These are phyloP conservation scores for Candida anglica DNA, from an alignment of 805 yeast genomes.

Conservation along the genomic window DNA sequence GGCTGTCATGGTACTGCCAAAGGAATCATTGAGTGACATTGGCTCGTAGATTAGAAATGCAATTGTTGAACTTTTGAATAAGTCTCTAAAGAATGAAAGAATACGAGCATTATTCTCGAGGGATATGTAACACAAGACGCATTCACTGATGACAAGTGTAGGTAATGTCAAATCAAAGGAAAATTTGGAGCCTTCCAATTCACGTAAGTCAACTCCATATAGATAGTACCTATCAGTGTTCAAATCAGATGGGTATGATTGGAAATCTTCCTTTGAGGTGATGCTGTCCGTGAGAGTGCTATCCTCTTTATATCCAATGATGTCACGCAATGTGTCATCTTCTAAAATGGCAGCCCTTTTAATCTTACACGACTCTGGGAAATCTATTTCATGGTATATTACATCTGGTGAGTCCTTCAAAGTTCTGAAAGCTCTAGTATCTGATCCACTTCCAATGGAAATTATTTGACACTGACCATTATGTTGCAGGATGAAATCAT, in stretches of 20 bases:
- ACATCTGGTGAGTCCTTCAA: slow-evolving; percentile 30
- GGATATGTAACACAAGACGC: slow-evolving; percentile 68
- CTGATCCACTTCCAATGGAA: slow-evolving; percentile 81
- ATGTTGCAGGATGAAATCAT: slow-evolving; percentile 33
- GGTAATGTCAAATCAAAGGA: slow-evolving; percentile 38
- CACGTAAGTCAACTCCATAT: slow-evolving; percentile 52
- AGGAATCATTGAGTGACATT: slow-evolving; percentile 55
- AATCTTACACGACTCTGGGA: slow-evolving; percentile 46
- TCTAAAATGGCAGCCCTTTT: slow-evolving; percentile 48
- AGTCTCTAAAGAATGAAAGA: slow-evolving; percentile 36
- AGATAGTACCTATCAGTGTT: slow-evolving; percentile 45
- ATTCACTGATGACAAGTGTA: slow-evolving; percentile 66
- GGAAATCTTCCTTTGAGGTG: slow-evolving; percentile 19
- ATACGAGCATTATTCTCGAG: slow-evolving; percentile 46
- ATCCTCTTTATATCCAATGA: slow-evolving; percentile 15
- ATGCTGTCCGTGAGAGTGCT: slow-evolving; percentile 5
- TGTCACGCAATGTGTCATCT: slow-evolving; percentile 19
- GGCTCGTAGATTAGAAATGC: slow-evolving; percentile 64
- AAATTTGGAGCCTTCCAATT: slow-evolving; percentile 14
- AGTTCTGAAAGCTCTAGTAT: slow-evolving; percentile 59
- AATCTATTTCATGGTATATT: slow-evolving; percentile 60
- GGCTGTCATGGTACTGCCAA: slow-evolving; percentile 65
- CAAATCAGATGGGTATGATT: slow-evolving; percentile 20
- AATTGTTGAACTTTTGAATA: slow-evolving; percentile 12
- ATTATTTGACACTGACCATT: slow-evolving; percentile 45